Percentiles rank a stretch among this genome's conserved stretches.
phyloP scores from a whole-genome alignment of 2,329 filamentous ascomycete genomes.

The Neofusicoccum kwambonambiense region DNA sequence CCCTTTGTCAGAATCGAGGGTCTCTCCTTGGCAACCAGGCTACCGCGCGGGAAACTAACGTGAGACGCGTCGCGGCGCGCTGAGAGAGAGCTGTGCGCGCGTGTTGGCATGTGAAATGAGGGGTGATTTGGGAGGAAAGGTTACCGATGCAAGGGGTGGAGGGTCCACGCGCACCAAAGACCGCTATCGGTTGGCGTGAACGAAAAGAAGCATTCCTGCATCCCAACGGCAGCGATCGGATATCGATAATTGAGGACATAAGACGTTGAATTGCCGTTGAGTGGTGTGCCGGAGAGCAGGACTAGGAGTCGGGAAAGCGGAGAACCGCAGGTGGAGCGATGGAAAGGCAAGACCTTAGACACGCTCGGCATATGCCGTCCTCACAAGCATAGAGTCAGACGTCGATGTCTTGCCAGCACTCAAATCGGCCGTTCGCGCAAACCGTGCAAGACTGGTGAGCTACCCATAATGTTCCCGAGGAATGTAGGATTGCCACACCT shows the following conservation, averaged over 20 bases:
- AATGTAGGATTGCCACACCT: constrained; percentile 2
- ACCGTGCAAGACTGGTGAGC: not conserved
- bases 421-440: not conserved
- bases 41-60: not conserved
- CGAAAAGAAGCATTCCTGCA: not conserved
- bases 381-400: too few species aligned
- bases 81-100: not conserved
- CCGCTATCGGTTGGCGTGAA: not conserved
- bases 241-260: too few species aligned
- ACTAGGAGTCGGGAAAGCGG: too few species aligned
- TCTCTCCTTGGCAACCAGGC: not conserved
- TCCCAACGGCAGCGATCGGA: not conserved
- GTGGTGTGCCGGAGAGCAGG: too few species aligned
- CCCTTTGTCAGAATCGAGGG: not conserved
- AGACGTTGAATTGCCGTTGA: too few species aligned
- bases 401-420: too few species aligned
- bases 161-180: not conserved
- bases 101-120: constrained; percentile 5
- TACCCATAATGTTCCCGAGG: not conserved
- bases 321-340: too few species aligned
- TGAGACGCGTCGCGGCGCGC: constrained; percentile 1
- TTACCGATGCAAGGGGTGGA: constrained; percentile 1
- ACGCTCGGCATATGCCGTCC: too few species aligned
- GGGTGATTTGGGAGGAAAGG: not conserved
- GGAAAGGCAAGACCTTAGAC: too few species aligned